phyloP scores from a whole-genome alignment of 108 stramenopile genomes.

The Pelagomonas calceolata region DNA sequence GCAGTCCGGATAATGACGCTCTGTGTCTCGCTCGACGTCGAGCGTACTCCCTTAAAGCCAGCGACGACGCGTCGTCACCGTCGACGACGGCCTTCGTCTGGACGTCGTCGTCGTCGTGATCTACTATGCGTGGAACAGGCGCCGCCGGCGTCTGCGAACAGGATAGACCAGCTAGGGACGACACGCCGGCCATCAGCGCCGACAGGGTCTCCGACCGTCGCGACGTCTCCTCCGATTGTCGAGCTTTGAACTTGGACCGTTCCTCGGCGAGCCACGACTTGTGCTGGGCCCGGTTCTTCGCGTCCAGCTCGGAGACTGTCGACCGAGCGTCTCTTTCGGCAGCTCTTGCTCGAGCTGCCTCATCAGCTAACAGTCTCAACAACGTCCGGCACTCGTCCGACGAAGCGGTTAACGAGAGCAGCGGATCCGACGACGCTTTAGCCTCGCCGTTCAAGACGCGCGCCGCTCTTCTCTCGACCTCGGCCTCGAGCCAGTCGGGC shows the following conservation, averaged over 20 bases:
- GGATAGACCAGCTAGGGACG: background rate
- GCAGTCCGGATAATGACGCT: background rate
- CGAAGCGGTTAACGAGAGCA: background rate
- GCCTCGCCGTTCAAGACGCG: background rate
- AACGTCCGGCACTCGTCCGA: background rate
- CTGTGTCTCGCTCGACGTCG: background rate
- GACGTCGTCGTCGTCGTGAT: background rate
- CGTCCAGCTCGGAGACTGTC: background rate
- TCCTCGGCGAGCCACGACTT: too few species aligned
- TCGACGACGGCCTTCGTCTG: background rate
- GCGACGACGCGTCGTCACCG: too few species aligned
- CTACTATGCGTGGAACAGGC: background rate
- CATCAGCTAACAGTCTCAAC: background rate
- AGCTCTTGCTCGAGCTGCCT: background rate
- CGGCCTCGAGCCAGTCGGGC: background rate
- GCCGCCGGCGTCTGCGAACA: background rate
- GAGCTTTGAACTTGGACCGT: too few species aligned
- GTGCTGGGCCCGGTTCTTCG: too few species aligned
- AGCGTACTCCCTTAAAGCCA: too few species aligned
- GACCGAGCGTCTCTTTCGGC: background rate
- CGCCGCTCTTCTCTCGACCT: background rate
- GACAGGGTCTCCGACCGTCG: background rate
- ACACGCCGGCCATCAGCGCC: background rate
- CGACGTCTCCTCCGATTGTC: background rate
- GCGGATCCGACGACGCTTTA: background rate